Percentiles rank a stretch among this genome's conserved stretches.
Evolutionary conservation across 352 stramenopile species (phyloP).

Genomic region (Phytophthora cryptogea): DNA sequence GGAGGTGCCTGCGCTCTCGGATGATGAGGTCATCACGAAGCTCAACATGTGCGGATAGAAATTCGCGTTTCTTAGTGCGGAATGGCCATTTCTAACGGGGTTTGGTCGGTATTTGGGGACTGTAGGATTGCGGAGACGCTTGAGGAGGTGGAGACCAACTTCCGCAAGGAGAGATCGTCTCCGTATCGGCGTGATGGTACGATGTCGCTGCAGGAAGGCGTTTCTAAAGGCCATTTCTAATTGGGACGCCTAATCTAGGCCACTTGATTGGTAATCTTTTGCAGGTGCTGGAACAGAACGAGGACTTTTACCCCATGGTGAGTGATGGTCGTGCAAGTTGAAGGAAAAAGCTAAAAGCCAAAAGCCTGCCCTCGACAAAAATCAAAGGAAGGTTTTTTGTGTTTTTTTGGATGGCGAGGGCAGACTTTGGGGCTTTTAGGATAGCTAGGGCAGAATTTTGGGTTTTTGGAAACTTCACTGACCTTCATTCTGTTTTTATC

Average conservation of each 20-base stretch:
- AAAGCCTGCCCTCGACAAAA: too few species aligned
- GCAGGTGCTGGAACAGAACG: slow-evolving; percentile 78
- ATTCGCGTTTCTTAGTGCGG: slow-evolving; percentile 2
- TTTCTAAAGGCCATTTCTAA: not conserved
- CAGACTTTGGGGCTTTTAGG: too few species aligned
- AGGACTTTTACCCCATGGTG: slow-evolving; percentile 86
- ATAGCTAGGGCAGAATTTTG: too few species aligned
- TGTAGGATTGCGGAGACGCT: slow-evolving; percentile 75
- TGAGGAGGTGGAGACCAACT: slow-evolving; percentile 76
- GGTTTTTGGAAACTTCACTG: slow-evolving; percentile 19
- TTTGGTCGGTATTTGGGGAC: slow-evolving; percentile 1
- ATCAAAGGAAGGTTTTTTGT: too few species aligned
- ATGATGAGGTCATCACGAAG: slow-evolving; percentile 68
- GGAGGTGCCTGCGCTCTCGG: slow-evolving; percentile 43
- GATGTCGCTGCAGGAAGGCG: slow-evolving; percentile 1
- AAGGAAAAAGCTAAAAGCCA: too few species aligned
- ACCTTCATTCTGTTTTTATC: slow-evolving; percentile 1
- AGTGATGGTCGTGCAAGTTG: slow-evolving; percentile 10
- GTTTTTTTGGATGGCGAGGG: too few species aligned
- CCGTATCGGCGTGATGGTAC: slow-evolving; percentile 77
- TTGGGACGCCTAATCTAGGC: slow-evolving; percentile 28
- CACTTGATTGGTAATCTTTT: slow-evolving; percentile 82
- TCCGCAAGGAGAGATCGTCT: slow-evolving; percentile 74
- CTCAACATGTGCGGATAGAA: slow-evolving; percentile 67
- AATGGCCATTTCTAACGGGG: slow-evolving; percentile 8